Base-by-base conservation (phyloP, 345 rosid genomes). In the Dovyalis caffra region DNA sequence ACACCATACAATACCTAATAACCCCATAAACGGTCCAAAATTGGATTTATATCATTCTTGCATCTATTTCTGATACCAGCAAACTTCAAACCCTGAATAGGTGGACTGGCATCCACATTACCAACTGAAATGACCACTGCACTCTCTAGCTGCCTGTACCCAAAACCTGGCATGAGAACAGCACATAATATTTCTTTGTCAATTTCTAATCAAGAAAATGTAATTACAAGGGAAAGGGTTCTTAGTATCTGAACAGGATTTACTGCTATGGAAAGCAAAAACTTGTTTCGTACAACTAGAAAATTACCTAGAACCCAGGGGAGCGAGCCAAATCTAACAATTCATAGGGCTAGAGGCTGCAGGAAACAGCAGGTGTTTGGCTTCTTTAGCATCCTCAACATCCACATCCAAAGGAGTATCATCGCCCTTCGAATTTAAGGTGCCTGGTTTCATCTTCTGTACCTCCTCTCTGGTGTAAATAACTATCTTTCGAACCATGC, bases 391-490 rank as follows among this genome's bases (percentile, higher is more conserved):
- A 20, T 72, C 68, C 53, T 45, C 25, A 21, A 40, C 40, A 10
- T 71, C 81, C 21, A 64, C 32, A 45, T 61, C 69, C 23, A 23
- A 10, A 25, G 60, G 34, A 68, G 53, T 71, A 53, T 78, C 83
- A 61, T 75, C 77, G 8, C 72, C 57, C 60, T 73, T 82, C 10
- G 65, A 64, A 83, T 67, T 81, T 47, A 83, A 71, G 8, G 83
- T 47, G 25, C 76, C 72, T 0, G 86, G 84, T 45, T 37, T 77
- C 88, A 86, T 86, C 81, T 62, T 85, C 77, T 80, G 85, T 5
- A 84, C 86, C 79, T 86, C 89, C 77, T 86, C 91, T 66, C 80
- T 79, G 18, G 88, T 83, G 71, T 83, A 83, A 28, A 86, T 81
- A 63, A 72, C 83, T 67, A 88, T 86, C 81, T 84, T 88, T 0